Conservation (phyloP, 2,329 filamentous ascomycete genomes). For the Ascochyta lentis region DNA sequence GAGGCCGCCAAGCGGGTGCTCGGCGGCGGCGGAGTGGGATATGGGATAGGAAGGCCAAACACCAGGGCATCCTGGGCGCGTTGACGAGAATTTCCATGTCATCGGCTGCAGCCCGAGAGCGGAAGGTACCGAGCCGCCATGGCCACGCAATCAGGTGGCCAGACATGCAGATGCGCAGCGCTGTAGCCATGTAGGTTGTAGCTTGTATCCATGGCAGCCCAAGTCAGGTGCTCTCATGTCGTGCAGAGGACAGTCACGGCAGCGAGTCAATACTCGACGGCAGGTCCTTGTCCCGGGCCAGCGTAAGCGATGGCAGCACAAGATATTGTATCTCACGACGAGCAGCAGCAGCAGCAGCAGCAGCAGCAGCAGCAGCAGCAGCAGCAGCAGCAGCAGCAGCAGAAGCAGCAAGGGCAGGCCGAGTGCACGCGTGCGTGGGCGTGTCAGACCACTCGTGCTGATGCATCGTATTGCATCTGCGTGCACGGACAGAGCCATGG, state of each 20-base stretch:
- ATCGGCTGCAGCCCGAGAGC: slow-evolving; percentile 31
- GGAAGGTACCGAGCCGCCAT: slow-evolving; percentile 34
- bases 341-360: background rate
- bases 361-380: no score
- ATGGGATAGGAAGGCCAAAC: slow-evolving; percentile 1
- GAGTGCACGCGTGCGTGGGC: slow-evolving; percentile 3
- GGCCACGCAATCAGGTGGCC: slow-evolving; percentile 34
- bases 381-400: no score
- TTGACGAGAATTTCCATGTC: slow-evolving; percentile 5
- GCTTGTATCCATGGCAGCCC: slow-evolving; percentile 5
- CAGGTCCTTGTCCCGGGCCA: slow-evolving; percentile 19
- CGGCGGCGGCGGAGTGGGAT: slow-evolving; percentile 11
- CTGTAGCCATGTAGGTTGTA: background rate
- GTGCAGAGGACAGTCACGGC: slow-evolving; percentile 21
- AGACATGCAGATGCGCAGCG: slow-evolving; percentile 24
- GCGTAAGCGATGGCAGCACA: slow-evolving; percentile 25
- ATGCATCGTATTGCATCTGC: slow-evolving; percentile 15
- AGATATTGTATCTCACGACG: background rate
- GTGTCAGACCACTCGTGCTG: slow-evolving; percentile 20
- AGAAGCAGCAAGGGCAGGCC: background rate
- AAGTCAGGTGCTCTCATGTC: background rate
- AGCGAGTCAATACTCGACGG: slow-evolving; percentile 30
- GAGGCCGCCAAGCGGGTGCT: slow-evolving; percentile 11
- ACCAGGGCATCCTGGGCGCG: slow-evolving; percentile 1
- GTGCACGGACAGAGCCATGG: slow-evolving; percentile 30